Conservation (phyloP, 768 basidiomycete species). For the Mycena latifolia region DNA sequence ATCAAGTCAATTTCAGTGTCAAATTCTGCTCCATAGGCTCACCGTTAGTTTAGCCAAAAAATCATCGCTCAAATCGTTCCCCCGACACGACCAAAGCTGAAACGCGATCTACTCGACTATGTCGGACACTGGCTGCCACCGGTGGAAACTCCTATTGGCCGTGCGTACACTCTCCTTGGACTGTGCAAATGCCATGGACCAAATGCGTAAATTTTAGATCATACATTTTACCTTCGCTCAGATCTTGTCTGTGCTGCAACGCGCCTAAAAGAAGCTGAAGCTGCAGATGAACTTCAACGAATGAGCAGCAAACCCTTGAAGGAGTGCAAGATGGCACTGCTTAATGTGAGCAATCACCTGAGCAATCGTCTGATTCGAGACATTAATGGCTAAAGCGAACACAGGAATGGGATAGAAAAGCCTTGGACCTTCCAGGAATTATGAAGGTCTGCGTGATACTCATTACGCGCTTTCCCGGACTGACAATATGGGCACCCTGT, state of each 20-base stretch:
- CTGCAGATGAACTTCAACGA: not conserved
- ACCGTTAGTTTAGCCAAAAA: not conserved
- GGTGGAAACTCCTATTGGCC: not conserved
- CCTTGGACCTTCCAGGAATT: not conserved
- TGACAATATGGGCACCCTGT: not conserved
- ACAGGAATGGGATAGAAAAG: slow-evolving; percentile 6
- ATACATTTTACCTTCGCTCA: slow-evolving; percentile 1
- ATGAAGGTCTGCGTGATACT: not conserved
- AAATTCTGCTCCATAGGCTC: not conserved
- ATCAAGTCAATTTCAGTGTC: not conserved
- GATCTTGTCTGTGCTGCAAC: not conserved
- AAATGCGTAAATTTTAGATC: no score
- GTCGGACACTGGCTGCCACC: not conserved
- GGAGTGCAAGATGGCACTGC: not conserved
- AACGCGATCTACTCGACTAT: not conserved
- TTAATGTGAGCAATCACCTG: no score
- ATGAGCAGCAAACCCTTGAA: not conserved
- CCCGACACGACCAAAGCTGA: not conserved
- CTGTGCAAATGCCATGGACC: no score
- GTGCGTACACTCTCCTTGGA: not conserved
- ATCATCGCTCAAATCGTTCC: not conserved
- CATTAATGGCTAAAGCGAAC: not conserved
- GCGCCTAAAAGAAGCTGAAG: not conserved
- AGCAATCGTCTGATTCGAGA: not conserved
- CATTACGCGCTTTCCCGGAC: no score